Evolutionary conservation across 331 rosid genomes (phyloP).

Genomic region (Quercus phellos): DNA sequence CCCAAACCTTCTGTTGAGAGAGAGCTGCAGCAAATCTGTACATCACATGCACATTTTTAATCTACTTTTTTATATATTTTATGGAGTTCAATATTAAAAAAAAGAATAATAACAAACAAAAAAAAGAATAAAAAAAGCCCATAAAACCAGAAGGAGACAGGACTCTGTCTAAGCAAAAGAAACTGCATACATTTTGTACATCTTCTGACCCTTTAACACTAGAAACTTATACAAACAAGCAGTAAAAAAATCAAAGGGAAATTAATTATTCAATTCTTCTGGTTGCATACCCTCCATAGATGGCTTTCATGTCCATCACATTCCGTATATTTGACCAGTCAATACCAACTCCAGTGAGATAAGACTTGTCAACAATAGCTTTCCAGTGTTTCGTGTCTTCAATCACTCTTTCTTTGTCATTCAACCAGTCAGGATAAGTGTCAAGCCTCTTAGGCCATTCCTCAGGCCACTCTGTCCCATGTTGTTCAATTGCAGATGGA

Average conservation of each 20-base stretch:
- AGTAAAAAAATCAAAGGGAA: slow-evolving; percentile 17
- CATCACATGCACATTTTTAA: slow-evolving; percentile 2
- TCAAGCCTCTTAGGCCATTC: slow-evolving; percentile 96
- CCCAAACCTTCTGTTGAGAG: slow-evolving; percentile 78
- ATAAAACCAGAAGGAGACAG: not conserved
- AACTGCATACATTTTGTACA: not conserved
- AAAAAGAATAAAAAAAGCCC: not conserved
- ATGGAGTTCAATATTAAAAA: not conserved
- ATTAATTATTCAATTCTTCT: slow-evolving; percentile 12
- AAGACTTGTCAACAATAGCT: slow-evolving; percentile 65
- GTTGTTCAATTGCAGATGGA: slow-evolving; percentile 84
- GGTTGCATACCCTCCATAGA: slow-evolving; percentile 83
- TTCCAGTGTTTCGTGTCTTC: slow-evolving; percentile 88
- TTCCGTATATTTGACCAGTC: slow-evolving; percentile 81
- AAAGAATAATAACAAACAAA: not conserved
- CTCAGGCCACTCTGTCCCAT: slow-evolving; percentile 99
- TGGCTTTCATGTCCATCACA: slow-evolving; percentile 94
- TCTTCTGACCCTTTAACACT: not conserved
- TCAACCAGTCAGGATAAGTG: slow-evolving; percentile 78
- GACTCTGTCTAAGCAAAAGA: not conserved
- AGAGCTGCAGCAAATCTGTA: slow-evolving; percentile 85
- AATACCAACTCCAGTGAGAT: slow-evolving; percentile 80
- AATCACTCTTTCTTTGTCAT: slow-evolving; percentile 55
- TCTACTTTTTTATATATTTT: not conserved
- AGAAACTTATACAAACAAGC: slow-evolving; percentile 12